These are phyloP conservation scores for Pontederia crassipes DNA, from an alignment of 176 grass and related monocot genomes.

Conservation along the genomic window DNA sequence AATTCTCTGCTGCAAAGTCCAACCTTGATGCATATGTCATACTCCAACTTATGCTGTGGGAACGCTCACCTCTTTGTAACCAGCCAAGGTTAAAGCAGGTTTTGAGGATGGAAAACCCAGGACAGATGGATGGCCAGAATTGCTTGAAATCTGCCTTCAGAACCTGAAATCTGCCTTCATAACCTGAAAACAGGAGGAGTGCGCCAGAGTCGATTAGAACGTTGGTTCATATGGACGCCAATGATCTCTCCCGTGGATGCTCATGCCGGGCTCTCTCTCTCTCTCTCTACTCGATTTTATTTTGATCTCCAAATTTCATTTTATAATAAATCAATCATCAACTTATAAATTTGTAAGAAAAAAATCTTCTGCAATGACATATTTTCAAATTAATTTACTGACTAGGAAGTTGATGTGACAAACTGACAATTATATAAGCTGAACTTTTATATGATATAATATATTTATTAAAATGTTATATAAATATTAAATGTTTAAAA, in stretches of 20 bases:
- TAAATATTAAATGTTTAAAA: too few species aligned
- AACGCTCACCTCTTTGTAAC: slow-evolving; percentile 6
- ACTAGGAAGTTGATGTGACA: too few species aligned
- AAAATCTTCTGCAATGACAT: too few species aligned
- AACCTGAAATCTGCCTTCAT: not conserved
- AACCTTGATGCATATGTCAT: slow-evolving; percentile 3
- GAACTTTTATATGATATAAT: too few species aligned
- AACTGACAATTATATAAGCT: too few species aligned
- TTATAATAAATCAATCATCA: too few species aligned
- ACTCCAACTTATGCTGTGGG: slow-evolving; percentile 1
- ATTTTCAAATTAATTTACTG: too few species aligned
- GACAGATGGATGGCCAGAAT: not conserved
- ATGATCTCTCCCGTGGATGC: not conserved
- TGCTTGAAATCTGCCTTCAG: slow-evolving; percentile 2
- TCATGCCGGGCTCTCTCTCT: not conserved
- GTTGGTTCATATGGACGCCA: not conserved
- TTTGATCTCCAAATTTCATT: too few species aligned
- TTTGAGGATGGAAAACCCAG: not conserved
- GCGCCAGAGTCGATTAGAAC: slow-evolving; percentile 13
- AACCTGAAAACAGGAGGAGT: not conserved
- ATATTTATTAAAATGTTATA: too few species aligned
- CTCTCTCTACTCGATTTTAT: too few species aligned
- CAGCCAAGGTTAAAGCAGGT: slow-evolving; percentile 6
- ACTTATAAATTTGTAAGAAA: too few species aligned
- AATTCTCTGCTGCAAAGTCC: slow-evolving; percentile 2